A percentile compares a stretch with the other conserved stretches of the same genome.
Evolutionary conservation across 306 rosid genomes (phyloP).

Genomic region (Lablab purpureus): DNA sequence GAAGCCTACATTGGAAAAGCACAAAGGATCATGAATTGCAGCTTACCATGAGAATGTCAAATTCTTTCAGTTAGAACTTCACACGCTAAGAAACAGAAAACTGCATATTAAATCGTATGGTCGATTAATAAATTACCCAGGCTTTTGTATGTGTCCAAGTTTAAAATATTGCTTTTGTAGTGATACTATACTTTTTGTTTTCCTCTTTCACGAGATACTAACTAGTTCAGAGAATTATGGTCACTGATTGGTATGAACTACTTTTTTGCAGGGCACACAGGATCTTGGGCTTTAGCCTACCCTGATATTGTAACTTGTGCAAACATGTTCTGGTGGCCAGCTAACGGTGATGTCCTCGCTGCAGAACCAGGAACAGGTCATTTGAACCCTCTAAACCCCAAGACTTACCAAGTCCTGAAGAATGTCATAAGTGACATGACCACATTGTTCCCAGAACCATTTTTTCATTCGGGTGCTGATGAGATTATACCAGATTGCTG

Average conservation of each 20-base stretch:
- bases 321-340: slow-evolving; percentile 87
- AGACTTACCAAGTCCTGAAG: slow-evolving; percentile 74
- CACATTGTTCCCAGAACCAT: slow-evolving; percentile 71
- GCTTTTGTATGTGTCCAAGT: background rate
- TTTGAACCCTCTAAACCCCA: slow-evolving; percentile 84
- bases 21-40: slow-evolving; percentile 61
- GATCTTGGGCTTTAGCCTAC: slow-evolving; percentile 93
- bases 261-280: slow-evolving; percentile 75
- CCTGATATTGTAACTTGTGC: slow-evolving; percentile 90
- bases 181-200: background rate
- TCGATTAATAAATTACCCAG: background rate
- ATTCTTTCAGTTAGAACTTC: slow-evolving; percentile 1
- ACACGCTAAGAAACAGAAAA: background rate
- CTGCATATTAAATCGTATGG: background rate
- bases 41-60: slow-evolving; percentile 54
- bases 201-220: slow-evolving; percentile 2
- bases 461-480: slow-evolving; percentile 78
- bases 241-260: background rate
- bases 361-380: slow-evolving; percentile 93
- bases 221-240: background rate
- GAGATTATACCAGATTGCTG: slow-evolving; percentile 85
- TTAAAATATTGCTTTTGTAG: background rate
- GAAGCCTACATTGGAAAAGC: slow-evolving; percentile 46
- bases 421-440: slow-evolving; percentile 67
- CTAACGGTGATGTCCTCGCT: slow-evolving; percentile 61